These are phyloP conservation scores for Apiospora aurea DNA, from an alignment of 2,329 filamentous ascomycete species.

Conservation along the genomic window DNA sequence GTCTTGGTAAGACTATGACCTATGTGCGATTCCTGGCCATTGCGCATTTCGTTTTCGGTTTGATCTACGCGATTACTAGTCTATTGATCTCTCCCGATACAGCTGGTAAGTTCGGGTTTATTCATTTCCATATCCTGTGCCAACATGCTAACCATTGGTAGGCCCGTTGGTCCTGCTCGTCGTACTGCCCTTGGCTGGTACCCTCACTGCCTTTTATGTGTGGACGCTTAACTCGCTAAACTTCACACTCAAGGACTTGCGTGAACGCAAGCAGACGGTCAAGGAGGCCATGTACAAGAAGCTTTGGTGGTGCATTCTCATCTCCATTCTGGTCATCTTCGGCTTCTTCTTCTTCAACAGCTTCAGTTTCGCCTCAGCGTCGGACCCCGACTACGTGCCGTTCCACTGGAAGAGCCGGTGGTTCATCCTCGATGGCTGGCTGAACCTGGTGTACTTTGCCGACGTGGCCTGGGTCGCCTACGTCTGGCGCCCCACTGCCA, in stretches of 20 bases:
- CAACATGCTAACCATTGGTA: constrained; percentile 33
- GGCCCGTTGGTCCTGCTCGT: constrained; percentile 92
- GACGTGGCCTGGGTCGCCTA: constrained; percentile 95
- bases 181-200: constrained; percentile 88
- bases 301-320: constrained; percentile 96
- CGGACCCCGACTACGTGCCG: constrained; percentile 88
- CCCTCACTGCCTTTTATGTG: constrained; percentile 95
- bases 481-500: constrained; percentile 93
- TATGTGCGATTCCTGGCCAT: constrained; percentile 90
- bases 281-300: constrained; percentile 98
- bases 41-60: constrained; percentile 92
- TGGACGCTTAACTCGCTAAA: constrained; percentile 98
- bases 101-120: constrained; percentile 60
- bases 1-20: constrained; percentile 91
- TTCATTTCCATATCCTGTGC: background rate
- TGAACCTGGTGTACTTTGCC: constrained; percentile 94
- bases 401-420: constrained; percentile 97
- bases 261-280: constrained; percentile 89
- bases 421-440: constrained; percentile 97
- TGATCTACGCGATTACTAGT: constrained; percentile 91
- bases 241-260: constrained; percentile 93
- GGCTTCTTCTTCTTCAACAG: constrained; percentile 99
- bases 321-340: constrained; percentile 94
- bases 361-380: constrained; percentile 87
- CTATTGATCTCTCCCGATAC: constrained; percentile 88